A percentile compares a stretch with the other conserved stretches of the same genome.
Conservation (phyloP, 1,284 basidiomycete species). For the Sparassis latifolia region DNA sequence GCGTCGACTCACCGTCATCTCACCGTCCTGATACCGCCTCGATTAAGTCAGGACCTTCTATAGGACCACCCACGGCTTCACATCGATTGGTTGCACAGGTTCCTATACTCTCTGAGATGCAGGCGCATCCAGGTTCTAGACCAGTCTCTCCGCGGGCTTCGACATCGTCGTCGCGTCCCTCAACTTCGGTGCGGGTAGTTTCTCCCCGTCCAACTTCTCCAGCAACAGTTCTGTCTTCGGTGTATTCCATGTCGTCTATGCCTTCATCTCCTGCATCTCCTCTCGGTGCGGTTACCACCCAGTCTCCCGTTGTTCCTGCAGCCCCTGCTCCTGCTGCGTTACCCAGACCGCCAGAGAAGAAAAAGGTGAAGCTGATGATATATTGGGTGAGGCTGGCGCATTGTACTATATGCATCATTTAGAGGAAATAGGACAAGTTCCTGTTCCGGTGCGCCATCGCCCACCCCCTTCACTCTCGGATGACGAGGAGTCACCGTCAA, state of each 20-base stretch:
- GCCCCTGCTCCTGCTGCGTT: background rate
- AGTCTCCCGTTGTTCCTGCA: background rate
- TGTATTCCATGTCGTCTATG: background rate
- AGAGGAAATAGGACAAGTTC: constrained; percentile 24
- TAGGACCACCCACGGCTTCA: too few species aligned
- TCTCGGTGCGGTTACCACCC: background rate
- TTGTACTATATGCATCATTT: constrained; percentile 64
- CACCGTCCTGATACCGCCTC: constrained; percentile 7
- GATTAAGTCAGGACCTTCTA: too few species aligned
- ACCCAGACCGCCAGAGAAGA: constrained; percentile 6
- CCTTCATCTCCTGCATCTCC: constrained; percentile 2
- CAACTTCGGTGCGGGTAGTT: constrained; percentile 3
- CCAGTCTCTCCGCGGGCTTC: background rate
- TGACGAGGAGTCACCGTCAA: constrained; percentile 19
- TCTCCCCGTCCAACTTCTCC: constrained; percentile 10
- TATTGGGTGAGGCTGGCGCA: constrained; percentile 50
- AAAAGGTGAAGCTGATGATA: constrained; percentile 21
- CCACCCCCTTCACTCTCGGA: constrained; percentile 16
- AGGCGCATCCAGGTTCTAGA: too few species aligned
- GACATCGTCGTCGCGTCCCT: background rate
- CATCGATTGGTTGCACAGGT: too few species aligned
- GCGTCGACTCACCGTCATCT: constrained; percentile 27
- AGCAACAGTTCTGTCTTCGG: background rate
- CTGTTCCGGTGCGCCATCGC: constrained; percentile 8
- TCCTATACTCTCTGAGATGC: too few species aligned